phyloP scores from a whole-genome alignment of 2,329 filamentous ascomycete species.

The Alternaria infectoria region DNA sequence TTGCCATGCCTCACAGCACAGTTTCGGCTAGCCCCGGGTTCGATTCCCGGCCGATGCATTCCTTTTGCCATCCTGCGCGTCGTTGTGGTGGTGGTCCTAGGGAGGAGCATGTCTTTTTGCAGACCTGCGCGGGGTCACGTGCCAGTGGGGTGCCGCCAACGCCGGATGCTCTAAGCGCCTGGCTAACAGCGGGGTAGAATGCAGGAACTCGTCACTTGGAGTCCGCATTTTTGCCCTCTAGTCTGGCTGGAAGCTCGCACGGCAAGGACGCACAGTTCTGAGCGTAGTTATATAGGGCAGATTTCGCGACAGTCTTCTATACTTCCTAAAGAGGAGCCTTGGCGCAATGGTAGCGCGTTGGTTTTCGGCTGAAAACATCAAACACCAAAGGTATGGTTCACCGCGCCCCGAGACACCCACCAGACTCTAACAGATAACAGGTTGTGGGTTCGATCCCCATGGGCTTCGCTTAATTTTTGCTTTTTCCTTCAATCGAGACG shows the following conservation, averaged over 20 bases:
- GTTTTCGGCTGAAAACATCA: constrained; percentile 27
- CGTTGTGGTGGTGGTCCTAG: background rate
- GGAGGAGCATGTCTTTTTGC: background rate
- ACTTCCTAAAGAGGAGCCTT: constrained; percentile 22
- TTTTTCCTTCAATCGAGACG: background rate
- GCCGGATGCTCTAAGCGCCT: background rate
- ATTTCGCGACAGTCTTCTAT: constrained; percentile 7
- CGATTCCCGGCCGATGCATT: constrained; percentile 35
- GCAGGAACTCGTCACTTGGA: background rate
- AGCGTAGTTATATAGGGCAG: background rate
- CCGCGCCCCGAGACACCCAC: background rate
- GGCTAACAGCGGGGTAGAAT: background rate
- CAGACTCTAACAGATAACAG: background rate
- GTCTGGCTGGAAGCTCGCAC: background rate
- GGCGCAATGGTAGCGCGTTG: constrained; percentile 37
- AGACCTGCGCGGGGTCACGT: background rate
- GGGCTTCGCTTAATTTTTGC: constrained; percentile 20
- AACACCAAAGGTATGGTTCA: constrained; percentile 24
- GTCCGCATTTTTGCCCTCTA: background rate
- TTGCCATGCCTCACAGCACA: constrained; percentile 20
- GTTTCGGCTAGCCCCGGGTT: constrained; percentile 36
- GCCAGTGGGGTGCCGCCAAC: background rate
- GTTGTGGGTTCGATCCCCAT: constrained; percentile 13
- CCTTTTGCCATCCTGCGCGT: background rate
- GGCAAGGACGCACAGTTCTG: background rate